Conservation (phyloP, 805 yeast species). For the Saturnispora saitoi region DNA sequence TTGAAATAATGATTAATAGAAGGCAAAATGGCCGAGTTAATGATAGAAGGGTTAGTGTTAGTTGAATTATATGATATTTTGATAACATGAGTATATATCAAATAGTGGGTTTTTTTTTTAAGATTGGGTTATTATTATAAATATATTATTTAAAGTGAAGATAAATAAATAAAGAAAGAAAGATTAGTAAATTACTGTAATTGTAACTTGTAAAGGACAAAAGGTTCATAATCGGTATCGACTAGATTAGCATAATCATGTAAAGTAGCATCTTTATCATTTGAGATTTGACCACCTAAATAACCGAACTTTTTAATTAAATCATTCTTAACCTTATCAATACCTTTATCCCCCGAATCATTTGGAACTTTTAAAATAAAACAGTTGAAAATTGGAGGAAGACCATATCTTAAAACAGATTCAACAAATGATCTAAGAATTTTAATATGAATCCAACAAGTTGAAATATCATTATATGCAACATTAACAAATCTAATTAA, state of each 20-base stretch:
- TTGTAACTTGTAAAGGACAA: constrained; percentile 54
- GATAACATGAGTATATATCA: too few relatives aligned
- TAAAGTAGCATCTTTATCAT: constrained; percentile 48
- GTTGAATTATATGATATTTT: too few relatives aligned
- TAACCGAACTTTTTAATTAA: constrained; percentile 74
- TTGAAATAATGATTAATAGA: constrained; percentile 31
- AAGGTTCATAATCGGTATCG: constrained; percentile 94
- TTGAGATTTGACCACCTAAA: constrained; percentile 84
- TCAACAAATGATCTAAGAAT: constrained; percentile 85
- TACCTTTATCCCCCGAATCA: constrained; percentile 25
- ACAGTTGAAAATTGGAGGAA: constrained; percentile 82
- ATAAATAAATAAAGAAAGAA: too few relatives aligned
- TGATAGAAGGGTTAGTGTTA: constrained; percentile 23
- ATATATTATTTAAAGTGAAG: too few relatives aligned
- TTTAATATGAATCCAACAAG: constrained; percentile 87
- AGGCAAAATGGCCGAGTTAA: constrained; percentile 20
- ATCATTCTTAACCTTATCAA: constrained; percentile 56
- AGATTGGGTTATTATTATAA: too few relatives aligned
- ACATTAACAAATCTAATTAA: constrained; percentile 75
- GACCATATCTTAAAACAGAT: constrained; percentile 88
- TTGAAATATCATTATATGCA: constrained; percentile 79
- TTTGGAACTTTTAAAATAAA: constrained; percentile 35
- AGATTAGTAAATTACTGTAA: background rate
- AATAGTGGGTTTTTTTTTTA: too few relatives aligned
- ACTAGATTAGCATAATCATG: constrained; percentile 87